Conservation (phyloP, 2,329 filamentous ascomycete genomes). For the Penicillium crustosum region DNA sequence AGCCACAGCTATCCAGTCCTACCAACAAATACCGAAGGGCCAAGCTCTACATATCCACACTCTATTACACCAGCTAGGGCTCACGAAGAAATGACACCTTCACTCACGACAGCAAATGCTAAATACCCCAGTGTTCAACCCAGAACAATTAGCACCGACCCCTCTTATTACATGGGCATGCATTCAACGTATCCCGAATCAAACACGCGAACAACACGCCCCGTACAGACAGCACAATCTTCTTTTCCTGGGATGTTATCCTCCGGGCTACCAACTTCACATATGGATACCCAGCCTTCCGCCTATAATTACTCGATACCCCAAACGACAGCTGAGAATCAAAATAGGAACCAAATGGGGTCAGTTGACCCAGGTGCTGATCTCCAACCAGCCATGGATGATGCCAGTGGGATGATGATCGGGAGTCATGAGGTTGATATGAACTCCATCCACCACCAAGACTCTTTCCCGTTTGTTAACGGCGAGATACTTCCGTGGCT, state of each 20-base stretch:
- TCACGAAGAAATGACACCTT: constrained; percentile 20
- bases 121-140: constrained; percentile 40
- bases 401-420: constrained; percentile 59
- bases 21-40: constrained; percentile 21
- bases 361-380: constrained; percentile 13
- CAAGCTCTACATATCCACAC: constrained; percentile 29
- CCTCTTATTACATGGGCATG: constrained; percentile 49
- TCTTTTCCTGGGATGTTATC: constrained; percentile 16
- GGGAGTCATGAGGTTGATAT: constrained; percentile 77
- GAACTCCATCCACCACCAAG: constrained; percentile 54
- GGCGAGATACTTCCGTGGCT: constrained; percentile 72
- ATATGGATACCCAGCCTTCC: constrained; percentile 22
- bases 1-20: constrained; percentile 31
- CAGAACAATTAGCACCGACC: constrained; percentile 37
- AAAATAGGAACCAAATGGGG: constrained; percentile 16
- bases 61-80: constrained; percentile 33
- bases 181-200: constrained; percentile 46
- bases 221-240: constrained; percentile 29
- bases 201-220: constrained; percentile 21
- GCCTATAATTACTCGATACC: constrained; percentile 27
- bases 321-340: constrained; percentile 18
- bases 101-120: constrained; percentile 21
- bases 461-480: constrained; percentile 42
- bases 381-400: constrained; percentile 20
- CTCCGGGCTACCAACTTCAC: constrained; percentile 17